A percentile compares a stretch with the other conserved stretches of the same genome.
Evolutionary conservation across 257 asterid species (phyloP).

Genomic region (Lycium ferocissimum): DNA sequence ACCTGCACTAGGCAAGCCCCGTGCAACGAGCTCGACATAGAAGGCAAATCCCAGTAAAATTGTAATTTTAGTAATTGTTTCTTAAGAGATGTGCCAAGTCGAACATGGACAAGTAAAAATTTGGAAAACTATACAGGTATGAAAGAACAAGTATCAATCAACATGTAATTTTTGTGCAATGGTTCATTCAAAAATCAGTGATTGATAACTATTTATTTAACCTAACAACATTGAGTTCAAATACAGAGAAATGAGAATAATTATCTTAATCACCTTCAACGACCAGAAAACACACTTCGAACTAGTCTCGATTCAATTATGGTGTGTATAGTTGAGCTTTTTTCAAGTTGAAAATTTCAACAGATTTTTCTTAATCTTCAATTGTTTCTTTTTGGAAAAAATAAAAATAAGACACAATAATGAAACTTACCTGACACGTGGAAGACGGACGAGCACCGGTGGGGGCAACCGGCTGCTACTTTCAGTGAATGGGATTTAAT

Average conservation of each 20-base stretch:
- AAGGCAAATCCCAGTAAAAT: too few species aligned
- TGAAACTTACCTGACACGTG: neutral
- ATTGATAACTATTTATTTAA: neutral
- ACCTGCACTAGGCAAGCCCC: too few species aligned
- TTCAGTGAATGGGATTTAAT: neutral
- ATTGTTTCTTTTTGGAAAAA: neutral
- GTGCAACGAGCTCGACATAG: too few species aligned
- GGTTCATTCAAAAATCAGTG: neutral
- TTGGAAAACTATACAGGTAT: too few species aligned
- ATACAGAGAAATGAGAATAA: neutral
- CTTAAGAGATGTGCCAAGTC: too few species aligned
- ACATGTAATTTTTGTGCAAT: neutral
- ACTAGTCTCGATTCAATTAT: neutral
- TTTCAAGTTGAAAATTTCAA: neutral
- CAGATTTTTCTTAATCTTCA: neutral
- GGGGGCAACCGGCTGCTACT: neutral
- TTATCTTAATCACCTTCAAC: neutral
- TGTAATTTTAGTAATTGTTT: too few species aligned
- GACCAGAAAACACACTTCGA: neutral
- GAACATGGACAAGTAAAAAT: too few species aligned
- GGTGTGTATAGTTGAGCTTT: neutral
- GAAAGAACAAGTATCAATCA: too few species aligned
- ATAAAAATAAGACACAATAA: neutral
- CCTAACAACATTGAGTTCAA: neutral
- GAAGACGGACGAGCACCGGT: neutral